phyloP scores from a whole-genome alignment of 164 flowering plant genomes.

The Magnolia officinalis region DNA sequence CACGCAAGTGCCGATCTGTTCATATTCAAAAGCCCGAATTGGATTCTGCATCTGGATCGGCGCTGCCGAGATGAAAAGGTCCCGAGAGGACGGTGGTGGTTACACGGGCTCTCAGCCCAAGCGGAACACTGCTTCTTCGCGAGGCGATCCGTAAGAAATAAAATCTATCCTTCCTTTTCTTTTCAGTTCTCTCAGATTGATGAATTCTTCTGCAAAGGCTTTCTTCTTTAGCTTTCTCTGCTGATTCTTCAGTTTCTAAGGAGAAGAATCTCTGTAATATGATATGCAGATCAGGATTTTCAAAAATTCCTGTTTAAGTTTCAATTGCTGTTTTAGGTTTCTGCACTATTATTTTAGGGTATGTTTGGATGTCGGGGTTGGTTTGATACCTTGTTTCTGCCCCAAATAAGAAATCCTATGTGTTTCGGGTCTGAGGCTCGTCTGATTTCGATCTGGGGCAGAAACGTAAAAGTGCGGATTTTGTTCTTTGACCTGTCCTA shows the following conservation, averaged over 20 bases:
- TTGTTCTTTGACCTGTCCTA: not conserved
- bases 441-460: not conserved
- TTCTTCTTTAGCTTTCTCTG: not conserved
- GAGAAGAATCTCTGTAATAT: not conserved
- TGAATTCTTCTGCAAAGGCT: not conserved
- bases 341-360: not conserved
- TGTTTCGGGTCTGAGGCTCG: not conserved
- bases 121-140: slow-evolving; percentile 48
- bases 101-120: slow-evolving; percentile 52
- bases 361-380: not conserved
- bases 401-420: not conserved
- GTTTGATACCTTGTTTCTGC: not conserved
- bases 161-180: not conserved
- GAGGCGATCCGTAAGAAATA: slow-evolving; percentile 58
- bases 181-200: not conserved
- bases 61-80: slow-evolving; percentile 63
- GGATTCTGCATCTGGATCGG: not conserved
- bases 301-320: not conserved
- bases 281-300: not conserved
- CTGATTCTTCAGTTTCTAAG: not conserved
- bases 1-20: not conserved
- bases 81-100: slow-evolving; percentile 62
- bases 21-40: slow-evolving; percentile 4
- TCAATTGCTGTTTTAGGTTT: not conserved
- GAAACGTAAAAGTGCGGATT: not conserved